Evolutionary conservation across 2,329 filamentous ascomycete species (phyloP), one percentile per base, ranked within the genome.

Genomic region (Colletotrichum chrysophilum): DNA sequence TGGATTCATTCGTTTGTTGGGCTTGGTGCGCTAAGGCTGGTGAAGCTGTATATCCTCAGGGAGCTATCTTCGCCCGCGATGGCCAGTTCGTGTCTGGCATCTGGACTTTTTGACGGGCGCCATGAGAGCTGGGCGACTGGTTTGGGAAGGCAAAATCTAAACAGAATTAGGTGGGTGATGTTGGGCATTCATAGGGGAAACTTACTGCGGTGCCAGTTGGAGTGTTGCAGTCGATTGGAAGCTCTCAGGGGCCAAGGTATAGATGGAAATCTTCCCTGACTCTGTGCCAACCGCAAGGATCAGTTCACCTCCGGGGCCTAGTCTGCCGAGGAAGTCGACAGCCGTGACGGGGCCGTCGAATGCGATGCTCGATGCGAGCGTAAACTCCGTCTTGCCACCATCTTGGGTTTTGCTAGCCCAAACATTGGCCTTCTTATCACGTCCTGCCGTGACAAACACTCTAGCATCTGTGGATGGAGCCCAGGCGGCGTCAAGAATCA

Each of bases 401-500:
- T 80, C 84, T 55, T 79, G 60, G 38, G 71, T 70, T 74, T 83
- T 85, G 16, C 80, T 81, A 1, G 81, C 76, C 95, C 95, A 96
- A 58, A 96, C 81, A 81, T 94, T 94, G 48, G 98, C 93, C 30
- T 89, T 90, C 86, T 97, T 98, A 84, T 99, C 97, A 79, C 97
- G 90, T 4, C 96, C 95, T 2, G 96, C 96, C 0, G 97, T 99
- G 14, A 94, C 94, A 84, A 99, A 99, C 12, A 89, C 81, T 12
- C 84, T 80, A 81, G 9, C 81, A 3, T 80, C 78, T 8, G 81
- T 18, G 83, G 88, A 32, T 2, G 94, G 93, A 2, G 94, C 93
- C 96, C 97, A 99, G 4, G 94, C 92, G 2, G 93, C 94, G 81
- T 96, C 95, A 16, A 98, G 88, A 61, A 99, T 96, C 96, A 99